Percentiles rank a stretch among this genome's conserved stretches.
Evolutionary conservation across 2,329 filamentous ascomycete species (phyloP).

Genomic region (Endocalyx cinctus): DNA sequence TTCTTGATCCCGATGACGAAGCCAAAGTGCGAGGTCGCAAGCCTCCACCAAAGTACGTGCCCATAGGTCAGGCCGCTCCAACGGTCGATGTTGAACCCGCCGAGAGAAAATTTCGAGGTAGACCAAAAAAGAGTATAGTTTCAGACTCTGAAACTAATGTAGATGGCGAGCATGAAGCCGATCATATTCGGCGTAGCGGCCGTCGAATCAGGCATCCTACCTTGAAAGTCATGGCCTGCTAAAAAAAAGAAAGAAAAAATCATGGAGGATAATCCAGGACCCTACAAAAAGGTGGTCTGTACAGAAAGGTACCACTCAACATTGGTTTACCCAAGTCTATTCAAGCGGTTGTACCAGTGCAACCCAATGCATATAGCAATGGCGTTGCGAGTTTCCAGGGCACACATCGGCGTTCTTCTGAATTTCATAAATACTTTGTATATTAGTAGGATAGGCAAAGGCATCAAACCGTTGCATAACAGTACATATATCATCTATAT

Average conservation of each 20-base stretch:
- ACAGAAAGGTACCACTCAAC: too few relatives aligned
- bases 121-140: slow-evolving; percentile 15
- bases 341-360: too few relatives aligned
- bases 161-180: slow-evolving; percentile 7
- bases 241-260: background rate
- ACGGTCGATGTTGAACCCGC: slow-evolving; percentile 4
- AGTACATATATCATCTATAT: too few relatives aligned
- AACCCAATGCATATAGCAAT: too few relatives aligned
- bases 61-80: background rate
- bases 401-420: too few relatives aligned
- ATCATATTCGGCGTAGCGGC: slow-evolving; percentile 13
- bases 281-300: too few relatives aligned
- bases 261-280: too few relatives aligned
- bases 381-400: too few relatives aligned
- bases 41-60: slow-evolving; percentile 6
- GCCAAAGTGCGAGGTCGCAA: slow-evolving; percentile 43
- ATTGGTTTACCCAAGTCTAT: too few relatives aligned
- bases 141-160: slow-evolving; percentile 2
- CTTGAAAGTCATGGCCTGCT: slow-evolving; percentile 12
- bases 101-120: slow-evolving; percentile 17
- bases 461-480: too few relatives aligned
- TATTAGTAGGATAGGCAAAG: too few relatives aligned
- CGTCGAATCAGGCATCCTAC: slow-evolving; percentile 15
- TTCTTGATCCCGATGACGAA: slow-evolving; percentile 69
- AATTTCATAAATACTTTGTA: too few relatives aligned